Base-by-base conservation (phyloP, 768 basidiomycete species). In the Lactifluus hygrophoroides region DNA sequence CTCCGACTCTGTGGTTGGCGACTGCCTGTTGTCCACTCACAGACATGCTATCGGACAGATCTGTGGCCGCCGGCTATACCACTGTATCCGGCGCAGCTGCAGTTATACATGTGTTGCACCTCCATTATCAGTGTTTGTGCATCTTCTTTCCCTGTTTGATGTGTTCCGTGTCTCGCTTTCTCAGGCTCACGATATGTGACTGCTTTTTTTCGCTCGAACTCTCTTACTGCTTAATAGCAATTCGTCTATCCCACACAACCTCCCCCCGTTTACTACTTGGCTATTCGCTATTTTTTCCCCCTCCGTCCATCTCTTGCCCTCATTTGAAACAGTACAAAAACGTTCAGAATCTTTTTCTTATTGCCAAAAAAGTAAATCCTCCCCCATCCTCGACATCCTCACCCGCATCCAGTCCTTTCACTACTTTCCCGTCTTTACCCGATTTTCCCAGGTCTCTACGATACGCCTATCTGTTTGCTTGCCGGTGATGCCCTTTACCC, bases 361-460 rank as follows among this genome's bases (percentile, higher is more conserved):
- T 48, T 32, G 48, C 38, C 28, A 17, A 53, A 58, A 61, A 53
- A 60, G 44, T 47, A 50, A 49, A 25, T 46, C 17, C 27, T 49
- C 38, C 38, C 58, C 54, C 44, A 51, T 37, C 55, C 48, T 57
- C 51, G 51, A 37, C 55, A 44, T 46, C 48, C 56, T 51, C 30
- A 43, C 42, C 44, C 44, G 17, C 51, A 50, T 62, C 51, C 61
- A 38, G 30, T 61, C 63, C 43, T 64, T 64, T 48, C 56, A 58
- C 37, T 35, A 53, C 51, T 48, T 62, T 45, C 57, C 63, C 63
- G 57, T 64, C 61, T 53, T 62, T 64, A 64, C 63, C 43, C 49
- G 60, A 54, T 54, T 46, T 35, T 55, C 48, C 5, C 34, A 40
- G 32, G 50, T 42, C 52, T 61, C 44, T 47, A 63, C 53, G 52